phyloP scores from a whole-genome alignment of 345 rosid genomes.

The Heritiera littoralis region DNA sequence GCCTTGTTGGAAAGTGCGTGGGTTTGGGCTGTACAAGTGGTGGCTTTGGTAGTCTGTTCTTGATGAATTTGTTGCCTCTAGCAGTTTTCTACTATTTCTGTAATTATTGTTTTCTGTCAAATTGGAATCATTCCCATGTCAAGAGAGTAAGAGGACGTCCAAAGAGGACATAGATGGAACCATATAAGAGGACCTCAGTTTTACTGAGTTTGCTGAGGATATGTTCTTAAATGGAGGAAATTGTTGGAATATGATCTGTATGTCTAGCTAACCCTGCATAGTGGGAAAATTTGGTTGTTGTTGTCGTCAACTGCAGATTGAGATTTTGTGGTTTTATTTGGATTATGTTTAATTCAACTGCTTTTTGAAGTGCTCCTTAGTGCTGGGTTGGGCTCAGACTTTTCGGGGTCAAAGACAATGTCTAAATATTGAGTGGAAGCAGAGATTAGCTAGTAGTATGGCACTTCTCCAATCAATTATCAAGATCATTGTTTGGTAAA shows the following conservation, averaged over 20 bases:
- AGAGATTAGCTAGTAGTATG: background rate
- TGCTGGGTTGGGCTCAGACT: background rate
- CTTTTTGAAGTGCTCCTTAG: background rate
- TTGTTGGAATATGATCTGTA: background rate
- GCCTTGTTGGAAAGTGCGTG: background rate
- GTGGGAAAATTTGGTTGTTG: background rate
- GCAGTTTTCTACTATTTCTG: background rate
- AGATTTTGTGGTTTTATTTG: constrained; percentile 5
- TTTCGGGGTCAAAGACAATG: background rate
- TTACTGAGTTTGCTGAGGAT: background rate
- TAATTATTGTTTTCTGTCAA: background rate
- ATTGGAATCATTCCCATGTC: background rate
- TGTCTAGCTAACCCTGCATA: background rate
- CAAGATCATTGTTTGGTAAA: background rate
- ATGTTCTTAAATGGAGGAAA: background rate
- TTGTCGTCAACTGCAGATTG: background rate
- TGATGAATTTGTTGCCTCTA: constrained; percentile 4
- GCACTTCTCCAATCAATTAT: background rate
- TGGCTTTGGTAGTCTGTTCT: background rate
- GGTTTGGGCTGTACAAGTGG: background rate
- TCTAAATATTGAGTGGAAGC: background rate
- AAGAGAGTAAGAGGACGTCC: background rate
- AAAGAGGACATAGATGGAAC: constrained; percentile 7
- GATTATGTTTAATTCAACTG: background rate
- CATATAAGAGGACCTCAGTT: background rate